phyloP scores from a whole-genome alignment of 1,284 basidiomycete species.

The Tetrapyrgos nigripes region DNA sequence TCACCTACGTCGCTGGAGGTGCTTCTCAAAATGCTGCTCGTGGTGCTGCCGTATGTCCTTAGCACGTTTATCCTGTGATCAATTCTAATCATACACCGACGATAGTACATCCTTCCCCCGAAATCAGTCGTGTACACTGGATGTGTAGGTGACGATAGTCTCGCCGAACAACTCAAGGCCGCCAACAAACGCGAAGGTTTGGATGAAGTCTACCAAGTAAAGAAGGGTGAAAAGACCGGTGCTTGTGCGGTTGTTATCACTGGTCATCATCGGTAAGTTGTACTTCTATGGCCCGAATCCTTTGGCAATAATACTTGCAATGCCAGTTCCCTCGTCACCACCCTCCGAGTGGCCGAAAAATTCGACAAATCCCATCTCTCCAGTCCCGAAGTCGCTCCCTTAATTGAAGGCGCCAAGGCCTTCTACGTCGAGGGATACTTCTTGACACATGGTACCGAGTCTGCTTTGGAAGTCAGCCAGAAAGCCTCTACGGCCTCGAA shows the following conservation, averaged over 20 bases:
- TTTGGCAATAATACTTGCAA: neutral
- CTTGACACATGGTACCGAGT: constrained; percentile 83
- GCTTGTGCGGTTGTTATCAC: constrained; percentile 98
- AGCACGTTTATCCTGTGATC: neutral
- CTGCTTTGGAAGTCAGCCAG: constrained; percentile 72
- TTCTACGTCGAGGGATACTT: constrained; percentile 91
- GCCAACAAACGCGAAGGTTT: constrained; percentile 96
- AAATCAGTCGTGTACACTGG: constrained; percentile 95
- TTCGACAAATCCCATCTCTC: constrained; percentile 74
- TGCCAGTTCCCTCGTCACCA: constrained; percentile 77
- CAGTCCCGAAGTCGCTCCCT: constrained; percentile 67
- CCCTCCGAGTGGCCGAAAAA: constrained; percentile 80
- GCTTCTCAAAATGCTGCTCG: constrained; percentile 97
- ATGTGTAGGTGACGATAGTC: constrained; percentile 91
- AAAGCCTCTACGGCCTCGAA: constrained; percentile 69
- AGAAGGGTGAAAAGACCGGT: constrained; percentile 88
- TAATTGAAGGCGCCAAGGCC: constrained; percentile 72
- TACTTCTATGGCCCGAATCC: too few relatives aligned
- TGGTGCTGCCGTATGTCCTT: constrained; percentile 85
- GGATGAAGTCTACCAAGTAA: constrained; percentile 89
- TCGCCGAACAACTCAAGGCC: constrained; percentile 89
- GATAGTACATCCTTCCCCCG: constrained; percentile 88
- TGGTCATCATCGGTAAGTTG: constrained; percentile 82
- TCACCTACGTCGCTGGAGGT: constrained; percentile 96
- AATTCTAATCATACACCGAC: constrained; percentile 2